These are phyloP conservation scores for Chrysanthemum makinoi DNA, from an alignment of 129 eudicot species.

Conservation along the genomic window DNA sequence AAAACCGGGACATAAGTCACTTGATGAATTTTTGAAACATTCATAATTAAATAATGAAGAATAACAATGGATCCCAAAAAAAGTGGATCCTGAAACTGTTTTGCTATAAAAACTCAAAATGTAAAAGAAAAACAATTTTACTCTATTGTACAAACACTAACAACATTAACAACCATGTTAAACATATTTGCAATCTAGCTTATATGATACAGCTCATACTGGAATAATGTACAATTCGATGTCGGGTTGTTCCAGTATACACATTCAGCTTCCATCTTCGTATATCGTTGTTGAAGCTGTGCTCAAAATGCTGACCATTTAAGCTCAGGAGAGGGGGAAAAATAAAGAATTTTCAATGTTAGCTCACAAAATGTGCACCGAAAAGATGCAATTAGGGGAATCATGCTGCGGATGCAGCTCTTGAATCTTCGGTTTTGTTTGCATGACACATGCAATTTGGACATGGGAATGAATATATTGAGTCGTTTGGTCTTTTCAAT, in stretches of 20 bases:
- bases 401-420: slow-evolving; percentile 50
- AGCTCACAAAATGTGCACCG: slow-evolving; percentile 43
- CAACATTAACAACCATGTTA: slow-evolving; percentile 29
- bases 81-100: slow-evolving; percentile 18
- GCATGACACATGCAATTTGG: slow-evolving; percentile 96
- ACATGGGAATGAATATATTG: slow-evolving; percentile 87
- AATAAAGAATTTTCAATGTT: slow-evolving; percentile 76
- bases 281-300: slow-evolving; percentile 27
- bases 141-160: slow-evolving; percentile 34
- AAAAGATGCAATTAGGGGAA: slow-evolving; percentile 10
- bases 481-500: slow-evolving; percentile 79
- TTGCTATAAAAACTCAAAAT: slow-evolving; percentile 6
- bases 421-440: slow-evolving; percentile 78
- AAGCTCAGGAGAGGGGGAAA: slow-evolving; percentile 43
- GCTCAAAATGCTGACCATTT: slow-evolving; percentile 29
- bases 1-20: no score
- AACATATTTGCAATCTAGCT: slow-evolving; percentile 41
- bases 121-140: slow-evolving; percentile 10
- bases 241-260: background rate
- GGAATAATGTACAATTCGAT: slow-evolving; percentile 30
- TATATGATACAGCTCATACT: slow-evolving; percentile 38
- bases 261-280: slow-evolving; percentile 23
- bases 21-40: background rate
- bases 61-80: slow-evolving; percentile 22
- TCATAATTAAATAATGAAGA: slow-evolving; percentile 12